phyloP scores from a whole-genome alignment of 129 eudicot genomes.

The carrot (Daucus carota) region DNA sequence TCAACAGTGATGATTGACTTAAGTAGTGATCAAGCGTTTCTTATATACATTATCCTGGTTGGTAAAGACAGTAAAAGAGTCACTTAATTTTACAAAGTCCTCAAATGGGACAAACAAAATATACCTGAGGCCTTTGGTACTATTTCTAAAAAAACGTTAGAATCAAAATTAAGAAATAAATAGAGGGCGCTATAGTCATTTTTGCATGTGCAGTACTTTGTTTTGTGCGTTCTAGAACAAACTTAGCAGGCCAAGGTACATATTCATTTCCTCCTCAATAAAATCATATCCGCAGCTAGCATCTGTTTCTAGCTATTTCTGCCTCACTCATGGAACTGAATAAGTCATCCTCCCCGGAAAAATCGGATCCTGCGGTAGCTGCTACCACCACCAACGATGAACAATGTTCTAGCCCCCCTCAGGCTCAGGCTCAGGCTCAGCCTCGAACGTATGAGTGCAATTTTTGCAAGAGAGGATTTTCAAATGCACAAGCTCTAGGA shows the following conservation, averaged over 20 bases:
- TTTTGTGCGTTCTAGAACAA: conserved; percentile 2
- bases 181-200: not conserved
- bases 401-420: not conserved
- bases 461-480: conserved; percentile 24
- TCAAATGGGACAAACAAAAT: not conserved
- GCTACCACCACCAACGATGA: not conserved
- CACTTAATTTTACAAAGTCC: not conserved
- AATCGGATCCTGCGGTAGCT: not conserved
- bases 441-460: conserved; percentile 23
- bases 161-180: not conserved
- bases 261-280: conserved; percentile 5
- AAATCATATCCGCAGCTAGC: conserved; percentile 10
- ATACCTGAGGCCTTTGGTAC: not conserved
- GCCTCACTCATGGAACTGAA: conserved; percentile 9
- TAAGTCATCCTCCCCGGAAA: not conserved
- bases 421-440: not conserved
- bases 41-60: too few relatives aligned
- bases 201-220: not conserved
- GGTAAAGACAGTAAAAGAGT: too few relatives aligned
- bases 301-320: not conserved
- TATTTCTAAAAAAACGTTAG: not conserved
- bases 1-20: too few relatives aligned
- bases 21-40: too few relatives aligned
- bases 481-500: conserved; percentile 28
- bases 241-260: conserved; percentile 6